Base-by-base conservation (phyloP, 2,329 filamentous ascomycete species). In the Colletotrichum sp. region DNA sequence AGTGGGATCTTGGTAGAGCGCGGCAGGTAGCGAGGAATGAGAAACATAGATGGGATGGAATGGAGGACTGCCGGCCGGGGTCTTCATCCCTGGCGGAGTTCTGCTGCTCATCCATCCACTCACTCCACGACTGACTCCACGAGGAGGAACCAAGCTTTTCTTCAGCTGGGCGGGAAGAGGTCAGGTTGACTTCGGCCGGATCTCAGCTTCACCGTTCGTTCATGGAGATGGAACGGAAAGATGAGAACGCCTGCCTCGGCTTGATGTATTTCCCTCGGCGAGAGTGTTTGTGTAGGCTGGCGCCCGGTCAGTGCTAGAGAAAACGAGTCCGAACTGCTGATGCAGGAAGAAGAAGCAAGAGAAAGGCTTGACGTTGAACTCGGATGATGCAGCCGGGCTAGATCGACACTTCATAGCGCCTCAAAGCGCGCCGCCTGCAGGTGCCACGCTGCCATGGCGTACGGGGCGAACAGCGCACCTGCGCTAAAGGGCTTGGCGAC, bases 31-130 rank as follows among this genome's bases (percentile, higher is more conserved):
- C 43, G 43, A 52, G n/a, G n/a, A 52, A 52, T 21, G 28, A 64
- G 70, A 65, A 68, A 73, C 43, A 68, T 16, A 68, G 56, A 75
- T 75, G 73, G 70, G 73, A 73, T 68, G 70, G 61, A 67, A 36
- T 15, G 21, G n/a, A 3, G n/a, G 64, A 64, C 24, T 26, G n/a
- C n/a, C 30, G 70, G 65, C 70, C 70, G 34, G 70, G 62, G 43
- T 61, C 30, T 21, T 24, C 5, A 7, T 67, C 30, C 55, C 26
- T 58, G 55, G 26, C 55, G 38, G 38, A 48, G 38, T 52, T 52
- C 43, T 52, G 18, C 12, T 52, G 43, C 43, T 52, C 43, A 21
- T 52, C n/a, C 43, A 52, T n/a, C 18, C 38, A n/a, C 38, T n/a
- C 38, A n/a, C 38, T 48, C 43, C n/a, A 48, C 43, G 43, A 21